Percentiles rank a stretch among this genome's conserved stretches.
phyloP scores from a whole-genome alignment of 192 early-diverging fungal species.

The Coemansia sp. region DNA sequence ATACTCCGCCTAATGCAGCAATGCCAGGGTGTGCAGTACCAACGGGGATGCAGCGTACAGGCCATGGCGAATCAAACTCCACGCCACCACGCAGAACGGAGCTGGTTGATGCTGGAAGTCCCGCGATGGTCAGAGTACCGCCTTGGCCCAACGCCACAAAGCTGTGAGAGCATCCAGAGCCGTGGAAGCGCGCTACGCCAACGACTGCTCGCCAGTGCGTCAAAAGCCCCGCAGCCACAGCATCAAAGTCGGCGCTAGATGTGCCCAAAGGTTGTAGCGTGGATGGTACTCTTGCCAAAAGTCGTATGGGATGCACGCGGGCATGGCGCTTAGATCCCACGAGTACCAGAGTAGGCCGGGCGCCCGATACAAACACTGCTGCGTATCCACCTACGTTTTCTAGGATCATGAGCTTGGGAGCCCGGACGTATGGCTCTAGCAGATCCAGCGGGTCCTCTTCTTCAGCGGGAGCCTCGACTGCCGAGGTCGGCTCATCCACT shows the following conservation, averaged over 20 bases:
- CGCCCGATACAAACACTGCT: constrained; percentile 40
- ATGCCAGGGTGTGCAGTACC: constrained; percentile 46
- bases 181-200: constrained; percentile 46
- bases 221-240: constrained; percentile 26
- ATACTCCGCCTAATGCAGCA: constrained; percentile 64
- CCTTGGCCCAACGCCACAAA: constrained; percentile 46
- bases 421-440: constrained; percentile 15
- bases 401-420: constrained; percentile 34
- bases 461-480: not conserved
- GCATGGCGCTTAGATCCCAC: constrained; percentile 43
- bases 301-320: constrained; percentile 47
- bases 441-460: not conserved
- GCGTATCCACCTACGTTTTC: constrained; percentile 46
- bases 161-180: constrained; percentile 37
- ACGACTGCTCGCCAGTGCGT: constrained; percentile 25
- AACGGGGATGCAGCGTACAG: constrained; percentile 40
- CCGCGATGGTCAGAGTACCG: constrained; percentile 38
- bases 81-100: constrained; percentile 30
- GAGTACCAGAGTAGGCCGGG: constrained; percentile 33
- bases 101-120: constrained; percentile 21
- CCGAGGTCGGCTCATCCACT: not conserved
- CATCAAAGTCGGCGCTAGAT: constrained; percentile 21
- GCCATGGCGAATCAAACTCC: constrained; percentile 55
- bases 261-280: constrained; percentile 15
- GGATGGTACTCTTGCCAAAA: constrained; percentile 23